These are phyloP conservation scores for Gossypium schwendimanii DNA, from an alignment of 441 rosid species.

Conservation along the genomic window DNA sequence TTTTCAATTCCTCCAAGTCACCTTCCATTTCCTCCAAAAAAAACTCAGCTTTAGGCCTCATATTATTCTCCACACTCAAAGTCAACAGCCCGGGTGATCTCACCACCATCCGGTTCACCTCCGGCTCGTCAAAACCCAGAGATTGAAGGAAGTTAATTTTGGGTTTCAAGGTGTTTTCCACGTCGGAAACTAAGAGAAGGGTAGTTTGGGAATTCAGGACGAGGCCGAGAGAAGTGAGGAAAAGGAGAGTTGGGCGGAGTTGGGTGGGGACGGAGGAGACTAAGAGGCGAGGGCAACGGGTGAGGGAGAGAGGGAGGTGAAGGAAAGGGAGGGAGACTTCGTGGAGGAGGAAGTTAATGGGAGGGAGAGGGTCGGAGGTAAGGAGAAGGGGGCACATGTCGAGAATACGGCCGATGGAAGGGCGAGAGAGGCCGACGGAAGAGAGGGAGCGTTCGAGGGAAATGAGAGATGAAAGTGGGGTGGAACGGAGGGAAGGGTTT, in stretches of 20 bases:
- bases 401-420: constrained; percentile 60
- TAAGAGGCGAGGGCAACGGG: constrained; percentile 69
- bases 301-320: constrained; percentile 42
- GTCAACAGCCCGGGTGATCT: constrained; percentile 73
- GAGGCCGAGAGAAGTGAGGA: constrained; percentile 54
- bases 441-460: constrained; percentile 53
- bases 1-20: constrained; percentile 49
- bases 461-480: constrained; percentile 54
- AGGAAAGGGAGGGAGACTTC: constrained; percentile 43
- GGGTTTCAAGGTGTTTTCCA: constrained; percentile 46
- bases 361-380: constrained; percentile 47
- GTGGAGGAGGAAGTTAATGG: constrained; percentile 49
- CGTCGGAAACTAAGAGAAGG: constrained; percentile 54
- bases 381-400: constrained; percentile 60
- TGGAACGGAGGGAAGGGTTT: constrained; percentile 58
- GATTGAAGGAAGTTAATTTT: constrained; percentile 51
- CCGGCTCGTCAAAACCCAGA: constrained; percentile 46
- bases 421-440: constrained; percentile 52
- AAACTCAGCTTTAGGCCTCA: constrained; percentile 55
- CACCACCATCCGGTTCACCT: constrained; percentile 55
- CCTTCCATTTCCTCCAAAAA: constrained; percentile 59
- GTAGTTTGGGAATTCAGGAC: constrained; percentile 44
- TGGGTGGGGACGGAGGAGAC: constrained; percentile 37
- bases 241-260: constrained; percentile 46
- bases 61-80: constrained; percentile 55